Conservation (phyloP, 1,139 yeast species). For the Lizanozyma gosingica region DNA sequence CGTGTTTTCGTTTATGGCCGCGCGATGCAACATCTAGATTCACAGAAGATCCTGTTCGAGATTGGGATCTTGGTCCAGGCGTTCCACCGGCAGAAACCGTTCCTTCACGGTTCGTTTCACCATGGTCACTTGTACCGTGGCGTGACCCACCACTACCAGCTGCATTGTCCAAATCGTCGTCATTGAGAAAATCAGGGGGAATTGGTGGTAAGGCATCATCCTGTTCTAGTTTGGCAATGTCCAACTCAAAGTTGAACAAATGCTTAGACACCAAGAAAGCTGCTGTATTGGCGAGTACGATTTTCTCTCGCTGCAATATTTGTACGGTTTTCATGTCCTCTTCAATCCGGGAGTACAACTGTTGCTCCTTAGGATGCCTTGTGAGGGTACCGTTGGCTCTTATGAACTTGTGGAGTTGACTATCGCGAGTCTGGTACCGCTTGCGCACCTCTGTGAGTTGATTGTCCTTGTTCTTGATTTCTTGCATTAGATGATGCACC, state of each 20-base stretch:
- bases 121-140: background rate
- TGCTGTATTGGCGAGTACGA: conserved; percentile 74
- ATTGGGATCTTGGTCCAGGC: background rate
- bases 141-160: background rate
- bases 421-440: conserved; percentile 64
- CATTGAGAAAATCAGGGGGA: background rate
- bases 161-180: background rate
- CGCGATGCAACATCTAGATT: background rate
- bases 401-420: conserved; percentile 73
- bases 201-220: conserved; percentile 69
- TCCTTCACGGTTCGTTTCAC: background rate
- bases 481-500: conserved; percentile 71
- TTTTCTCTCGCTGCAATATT: conserved; percentile 67
- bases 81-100: background rate
- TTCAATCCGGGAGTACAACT: conserved; percentile 54
- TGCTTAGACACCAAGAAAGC: conserved; percentile 70
- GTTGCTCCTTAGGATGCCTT: conserved; percentile 77
- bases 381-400: conserved; percentile 75
- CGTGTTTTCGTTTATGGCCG: background rate
- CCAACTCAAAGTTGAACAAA: conserved; percentile 61
- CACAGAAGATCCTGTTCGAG: background rate
- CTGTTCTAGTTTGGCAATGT: conserved; percentile 63
- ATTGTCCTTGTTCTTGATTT: conserved; percentile 62
- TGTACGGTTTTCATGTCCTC: conserved; percentile 58
- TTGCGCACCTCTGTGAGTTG: conserved; percentile 59